Evolutionary conservation across 148 eudicot species (phyloP).

Genomic region (Persicaria tinctoria): DNA sequence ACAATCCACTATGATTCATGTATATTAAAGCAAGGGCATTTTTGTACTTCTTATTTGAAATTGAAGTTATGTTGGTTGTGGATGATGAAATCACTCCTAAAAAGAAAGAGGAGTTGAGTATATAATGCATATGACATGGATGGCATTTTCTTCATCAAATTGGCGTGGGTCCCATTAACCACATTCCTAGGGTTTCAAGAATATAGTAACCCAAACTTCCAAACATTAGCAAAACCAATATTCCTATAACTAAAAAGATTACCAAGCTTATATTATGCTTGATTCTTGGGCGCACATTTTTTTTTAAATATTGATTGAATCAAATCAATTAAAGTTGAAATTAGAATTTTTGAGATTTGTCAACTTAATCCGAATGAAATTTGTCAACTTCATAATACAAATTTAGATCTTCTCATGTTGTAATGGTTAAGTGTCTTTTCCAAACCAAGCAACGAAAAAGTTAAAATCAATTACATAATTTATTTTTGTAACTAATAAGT

Average conservation of each 20-base stretch:
- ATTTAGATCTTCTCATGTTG: background rate
- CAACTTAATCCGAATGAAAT: conserved; percentile 1
- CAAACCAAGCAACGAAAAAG: too few relatives aligned
- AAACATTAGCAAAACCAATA: conserved; percentile 1
- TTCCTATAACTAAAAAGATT: background rate
- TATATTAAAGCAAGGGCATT: conserved; percentile 3
- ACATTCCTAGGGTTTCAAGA: background rate
- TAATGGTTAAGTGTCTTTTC: too few relatives aligned
- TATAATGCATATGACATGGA: conserved; percentile 11
- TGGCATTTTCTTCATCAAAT: background rate
- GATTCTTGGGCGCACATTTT: background rate
- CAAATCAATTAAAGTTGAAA: background rate
- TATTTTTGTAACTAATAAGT: too few relatives aligned
- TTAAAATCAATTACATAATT: too few relatives aligned
- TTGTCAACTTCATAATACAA: conserved; percentile 6
- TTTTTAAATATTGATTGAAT: background rate
- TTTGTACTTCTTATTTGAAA: conserved; percentile 3
- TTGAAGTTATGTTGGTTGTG: background rate
- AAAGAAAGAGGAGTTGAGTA: conserved; percentile 5
- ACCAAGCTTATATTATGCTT: background rate
- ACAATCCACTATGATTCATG: background rate
- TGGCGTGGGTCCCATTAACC: background rate
- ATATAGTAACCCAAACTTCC: background rate
- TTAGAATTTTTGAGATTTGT: conserved; percentile 6
- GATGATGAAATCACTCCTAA: background rate